Percentiles rank a stretch among this genome's conserved stretches.
Conservation (phyloP, 2,329 filamentous ascomycete genomes). For the Colletotrichum liaoningense region DNA sequence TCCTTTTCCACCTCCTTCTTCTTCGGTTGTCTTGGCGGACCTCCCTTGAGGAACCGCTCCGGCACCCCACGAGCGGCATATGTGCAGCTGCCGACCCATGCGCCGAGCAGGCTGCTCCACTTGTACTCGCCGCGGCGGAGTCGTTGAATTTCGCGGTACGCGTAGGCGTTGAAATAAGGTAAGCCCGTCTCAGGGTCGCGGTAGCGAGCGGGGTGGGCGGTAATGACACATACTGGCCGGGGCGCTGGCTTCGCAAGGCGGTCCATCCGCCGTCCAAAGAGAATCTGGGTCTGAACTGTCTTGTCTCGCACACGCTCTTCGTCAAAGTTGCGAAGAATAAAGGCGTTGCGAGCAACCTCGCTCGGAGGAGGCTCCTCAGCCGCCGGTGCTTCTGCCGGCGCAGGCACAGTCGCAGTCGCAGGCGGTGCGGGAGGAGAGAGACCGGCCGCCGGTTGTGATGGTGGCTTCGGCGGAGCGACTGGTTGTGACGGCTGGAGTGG, state of each 20-base stretch:
- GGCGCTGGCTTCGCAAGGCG: slow-evolving; percentile 65
- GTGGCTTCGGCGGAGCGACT: slow-evolving; percentile 27
- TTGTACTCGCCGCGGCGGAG: slow-evolving; percentile 79
- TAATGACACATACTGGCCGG: slow-evolving; percentile 80
- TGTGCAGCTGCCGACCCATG: slow-evolving; percentile 79
- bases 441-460: slow-evolving; percentile 24
- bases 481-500: slow-evolving; percentile 33
- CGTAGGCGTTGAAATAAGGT: slow-evolving; percentile 81
- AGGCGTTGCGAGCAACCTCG: slow-evolving; percentile 65
- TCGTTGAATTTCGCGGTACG: slow-evolving; percentile 84
- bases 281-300: slow-evolving; percentile 66
- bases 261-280: slow-evolving; percentile 68
- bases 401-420: slow-evolving; percentile 34
- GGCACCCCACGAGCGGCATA: slow-evolving; percentile 82
- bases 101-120: slow-evolving; percentile 85
- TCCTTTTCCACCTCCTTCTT: slow-evolving; percentile 34
- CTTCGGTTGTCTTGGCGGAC: slow-evolving; percentile 40
- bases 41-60: slow-evolving; percentile 71
- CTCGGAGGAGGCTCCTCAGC: slow-evolving; percentile 38
- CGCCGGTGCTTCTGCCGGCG: slow-evolving; percentile 34
- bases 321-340: slow-evolving; percentile 71
- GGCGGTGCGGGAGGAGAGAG: slow-evolving; percentile 4
- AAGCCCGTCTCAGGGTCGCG: slow-evolving; percentile 87
- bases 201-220: slow-evolving; percentile 83
- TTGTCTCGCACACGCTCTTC: slow-evolving; percentile 67